A percentile compares a stretch with the other conserved stretches of the same genome.
Evolutionary conservation across 1,284 basidiomycete genomes (phyloP).

Genomic region (Boletellus deceptivus): DNA sequence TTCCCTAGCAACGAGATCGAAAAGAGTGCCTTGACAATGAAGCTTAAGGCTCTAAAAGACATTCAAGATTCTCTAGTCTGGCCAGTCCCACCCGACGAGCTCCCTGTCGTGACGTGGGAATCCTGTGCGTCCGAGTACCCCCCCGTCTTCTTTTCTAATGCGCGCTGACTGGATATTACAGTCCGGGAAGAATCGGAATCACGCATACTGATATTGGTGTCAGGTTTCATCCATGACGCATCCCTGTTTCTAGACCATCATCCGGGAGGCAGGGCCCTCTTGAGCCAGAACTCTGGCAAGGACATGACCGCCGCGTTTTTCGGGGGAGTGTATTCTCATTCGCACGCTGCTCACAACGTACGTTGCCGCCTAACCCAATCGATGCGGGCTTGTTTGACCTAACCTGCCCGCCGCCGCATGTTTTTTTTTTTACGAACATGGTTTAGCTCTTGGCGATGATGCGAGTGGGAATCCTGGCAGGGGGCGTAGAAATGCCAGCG

Average conservation of each 20-base stretch:
- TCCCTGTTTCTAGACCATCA: slow-evolving; percentile 76
- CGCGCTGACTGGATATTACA: slow-evolving; percentile 27
- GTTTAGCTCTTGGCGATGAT: slow-evolving; percentile 73
- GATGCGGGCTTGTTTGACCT: not conserved
- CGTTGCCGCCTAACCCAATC: slow-evolving; percentile 25
- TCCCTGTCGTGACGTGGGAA: slow-evolving; percentile 83
- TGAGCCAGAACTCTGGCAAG: slow-evolving; percentile 67
- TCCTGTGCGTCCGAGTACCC: slow-evolving; percentile 52
- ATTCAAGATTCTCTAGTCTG: slow-evolving; percentile 67
- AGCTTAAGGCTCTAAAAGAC: slow-evolving; percentile 70
- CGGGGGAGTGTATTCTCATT: slow-evolving; percentile 81
- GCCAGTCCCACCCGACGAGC: slow-evolving; percentile 61
- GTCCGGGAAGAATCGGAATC: slow-evolving; percentile 68
- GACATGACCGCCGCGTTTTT: slow-evolving; percentile 85
- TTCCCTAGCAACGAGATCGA: slow-evolving; percentile 88
- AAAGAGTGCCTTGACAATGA: slow-evolving; percentile 82
- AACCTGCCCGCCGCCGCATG: not conserved
- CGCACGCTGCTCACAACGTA: slow-evolving; percentile 82
- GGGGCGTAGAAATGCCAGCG: slow-evolving; percentile 58
- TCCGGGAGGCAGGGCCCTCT: slow-evolving; percentile 72
- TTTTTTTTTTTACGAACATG: not conserved
- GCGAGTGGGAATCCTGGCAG: slow-evolving; percentile 76
- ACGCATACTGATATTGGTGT: slow-evolving; percentile 68
- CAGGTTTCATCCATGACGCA: slow-evolving; percentile 87
- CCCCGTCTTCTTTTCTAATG: not conserved